A percentile compares a stretch with the other conserved stretches of the same genome.
Conservation (phyloP, 148 eudicot species). For the Chenopodium suecicum region DNA sequence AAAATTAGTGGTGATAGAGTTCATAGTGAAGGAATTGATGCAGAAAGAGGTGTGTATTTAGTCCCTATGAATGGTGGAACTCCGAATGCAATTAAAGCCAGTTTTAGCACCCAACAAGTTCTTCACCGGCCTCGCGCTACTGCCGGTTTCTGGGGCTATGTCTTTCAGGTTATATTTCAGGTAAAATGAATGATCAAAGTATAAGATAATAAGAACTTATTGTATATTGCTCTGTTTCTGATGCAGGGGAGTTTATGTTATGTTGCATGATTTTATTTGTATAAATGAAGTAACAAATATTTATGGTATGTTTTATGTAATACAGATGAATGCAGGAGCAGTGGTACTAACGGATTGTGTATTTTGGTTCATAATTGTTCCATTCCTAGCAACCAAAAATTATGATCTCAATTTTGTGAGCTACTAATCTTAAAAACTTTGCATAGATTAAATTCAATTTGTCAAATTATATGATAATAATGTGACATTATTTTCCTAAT, state of each 20-base stretch:
- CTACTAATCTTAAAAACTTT: slow-evolving; percentile 8
- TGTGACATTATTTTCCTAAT: neutral
- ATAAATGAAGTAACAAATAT: neutral
- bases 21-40: slow-evolving; percentile 39
- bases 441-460: neutral
- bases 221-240: slow-evolving; percentile 8
- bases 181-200: slow-evolving; percentile 23
- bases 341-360: slow-evolving; percentile 84
- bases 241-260: slow-evolving; percentile 8
- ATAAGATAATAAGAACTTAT: too few relatives aligned
- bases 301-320: neutral
- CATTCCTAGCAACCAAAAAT: slow-evolving; percentile 61
- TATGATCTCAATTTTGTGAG: slow-evolving; percentile 78
- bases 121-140: slow-evolving; percentile 33
- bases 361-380: slow-evolving; percentile 79
- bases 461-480: neutral
- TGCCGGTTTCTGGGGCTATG: slow-evolving; percentile 78
- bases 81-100: slow-evolving; percentile 28
- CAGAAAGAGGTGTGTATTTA: slow-evolving; percentile 45
- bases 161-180: slow-evolving; percentile 79
- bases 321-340: slow-evolving; percentile 92
- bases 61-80: slow-evolving; percentile 17
- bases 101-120: slow-evolving; percentile 26
- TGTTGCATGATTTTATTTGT: neutral
- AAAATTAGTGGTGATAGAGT: slow-evolving; percentile 40